phyloP scores from a whole-genome alignment of 345 rosid species.

The Garcia nutans region DNA sequence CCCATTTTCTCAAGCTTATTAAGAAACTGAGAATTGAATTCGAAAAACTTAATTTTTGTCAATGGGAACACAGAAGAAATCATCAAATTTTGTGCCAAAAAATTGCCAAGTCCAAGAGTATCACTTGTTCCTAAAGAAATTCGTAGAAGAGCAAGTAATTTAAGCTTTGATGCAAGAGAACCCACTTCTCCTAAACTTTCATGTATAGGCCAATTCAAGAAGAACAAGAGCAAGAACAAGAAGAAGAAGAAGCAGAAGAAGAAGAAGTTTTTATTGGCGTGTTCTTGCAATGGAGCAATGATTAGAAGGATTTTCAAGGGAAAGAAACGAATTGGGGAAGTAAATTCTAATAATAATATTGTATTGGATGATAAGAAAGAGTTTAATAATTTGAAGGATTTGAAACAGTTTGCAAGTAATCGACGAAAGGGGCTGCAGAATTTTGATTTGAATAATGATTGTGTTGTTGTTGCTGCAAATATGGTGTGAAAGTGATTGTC shows the following conservation, averaged over 20 bases:
- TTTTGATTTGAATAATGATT: slow-evolving; percentile 31
- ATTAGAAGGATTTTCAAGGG: slow-evolving; percentile 1
- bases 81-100: slow-evolving; percentile 24
- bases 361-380: too few relatives aligned
- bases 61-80: slow-evolving; percentile 18
- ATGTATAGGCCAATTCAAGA: slow-evolving; percentile 41
- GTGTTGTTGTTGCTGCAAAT: not conserved
- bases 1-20: not conserved
- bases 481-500: not conserved
- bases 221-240: slow-evolving; percentile 20
- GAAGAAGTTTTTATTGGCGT: not conserved
- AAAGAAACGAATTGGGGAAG: not conserved
- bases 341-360: not conserved
- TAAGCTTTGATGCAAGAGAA: slow-evolving; percentile 39
- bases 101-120: not conserved
- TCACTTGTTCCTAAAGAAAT: slow-evolving; percentile 39
- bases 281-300: not conserved
- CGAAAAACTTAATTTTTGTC: not conserved
- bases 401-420: slow-evolving; percentile 30
- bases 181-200: slow-evolving; percentile 45
- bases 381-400: slow-evolving; percentile 11
- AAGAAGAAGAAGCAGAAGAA: slow-evolving; percentile 7
- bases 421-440: slow-evolving; percentile 15
- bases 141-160: slow-evolving; percentile 27
- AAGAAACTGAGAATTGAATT: too few relatives aligned